A percentile compares a stretch with the other conserved stretches of the same genome.
phyloP scores from a whole-genome alignment of 345 rosid genomes.

The Citrus sinensis region DVS_A1.0 CM039162.1:20399001-20399500 shows the following conservation, averaged over 20 bases:
- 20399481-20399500: not conserved
- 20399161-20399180: not conserved
- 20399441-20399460: not conserved
- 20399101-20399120: not conserved
- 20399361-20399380: not conserved
- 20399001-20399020: not conserved
- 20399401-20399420: not conserved
- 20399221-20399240: constrained; percentile 28
- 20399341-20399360: not conserved
- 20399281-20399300: constrained; percentile 4
- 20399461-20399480: not conserved
- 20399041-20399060: not conserved
- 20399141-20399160: not conserved
- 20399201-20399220: constrained; percentile 19
- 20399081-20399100: not conserved
- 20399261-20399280: constrained; percentile 7
- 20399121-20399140: constrained; percentile 13
- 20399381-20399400: not conserved
- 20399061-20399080: not conserved
- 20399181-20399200: not conserved
- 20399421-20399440: not conserved
- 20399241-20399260: constrained; percentile 21
- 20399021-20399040: constrained; percentile 2
- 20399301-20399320: constrained; percentile 10
- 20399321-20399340: not conserved